These are phyloP conservation scores for Prunella vulgaris DNA, from an alignment of 257 asterid species.

Conservation along the genomic window DNA sequence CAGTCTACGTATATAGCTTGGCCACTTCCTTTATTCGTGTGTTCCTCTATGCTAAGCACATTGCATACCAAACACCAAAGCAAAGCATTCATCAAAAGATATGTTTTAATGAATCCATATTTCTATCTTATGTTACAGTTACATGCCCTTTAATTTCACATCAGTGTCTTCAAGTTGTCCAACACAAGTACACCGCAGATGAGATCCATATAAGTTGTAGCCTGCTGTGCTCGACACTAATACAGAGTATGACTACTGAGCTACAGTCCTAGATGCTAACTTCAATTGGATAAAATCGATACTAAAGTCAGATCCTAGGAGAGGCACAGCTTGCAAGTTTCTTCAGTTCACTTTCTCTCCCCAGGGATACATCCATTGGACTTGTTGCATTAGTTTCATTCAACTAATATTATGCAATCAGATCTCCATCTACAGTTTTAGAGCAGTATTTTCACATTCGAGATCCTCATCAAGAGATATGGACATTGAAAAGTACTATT, in stretches of 20 bases:
- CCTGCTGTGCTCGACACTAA: neutral
- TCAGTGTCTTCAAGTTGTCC: neutral
- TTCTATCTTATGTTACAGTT: neutral
- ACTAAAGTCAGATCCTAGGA: neutral
- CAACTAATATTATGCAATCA: neutral
- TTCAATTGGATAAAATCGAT: conserved; percentile 1
- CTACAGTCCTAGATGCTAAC: conserved; percentile 4
- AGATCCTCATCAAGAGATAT: neutral
- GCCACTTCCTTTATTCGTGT: neutral
- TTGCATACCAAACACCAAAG: neutral
- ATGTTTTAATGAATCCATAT: neutral
- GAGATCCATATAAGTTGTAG: neutral
- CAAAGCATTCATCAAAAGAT: neutral
- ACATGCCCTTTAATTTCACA: neutral
- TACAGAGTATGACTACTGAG: neutral
- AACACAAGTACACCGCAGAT: neutral
- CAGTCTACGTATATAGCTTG: neutral
- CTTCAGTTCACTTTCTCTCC: conserved; percentile 1
- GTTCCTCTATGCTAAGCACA: neutral
- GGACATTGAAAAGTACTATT: neutral
- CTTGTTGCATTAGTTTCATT: neutral
- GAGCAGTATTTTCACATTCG: neutral
- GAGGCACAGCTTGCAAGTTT: neutral
- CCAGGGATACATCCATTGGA: neutral
- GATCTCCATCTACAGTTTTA: neutral